Evolutionary conservation across 805 yeast species (phyloP).

Genomic region (Phaffomyces antillensis): DNA sequence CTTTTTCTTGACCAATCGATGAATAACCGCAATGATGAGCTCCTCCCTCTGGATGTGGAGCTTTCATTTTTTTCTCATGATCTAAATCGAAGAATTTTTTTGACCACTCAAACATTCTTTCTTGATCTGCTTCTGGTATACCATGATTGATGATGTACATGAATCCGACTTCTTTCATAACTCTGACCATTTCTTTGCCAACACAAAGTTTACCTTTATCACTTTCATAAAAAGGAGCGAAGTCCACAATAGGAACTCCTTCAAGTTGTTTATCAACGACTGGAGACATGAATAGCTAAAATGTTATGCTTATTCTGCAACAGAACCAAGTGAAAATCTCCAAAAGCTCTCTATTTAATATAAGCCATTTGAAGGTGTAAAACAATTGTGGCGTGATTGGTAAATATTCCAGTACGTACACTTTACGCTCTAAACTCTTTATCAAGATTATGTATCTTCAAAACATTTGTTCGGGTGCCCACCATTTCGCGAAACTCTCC

Average conservation of each 20-base stretch:
- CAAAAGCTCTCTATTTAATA: not conserved
- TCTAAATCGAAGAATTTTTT: conserved; percentile 13
- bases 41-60: conserved; percentile 22
- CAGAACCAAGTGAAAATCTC: not conserved
- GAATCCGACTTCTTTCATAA: conserved; percentile 21
- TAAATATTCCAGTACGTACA: not conserved
- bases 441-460: not conserved
- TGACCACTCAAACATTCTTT: conserved; percentile 20
- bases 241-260: conserved; percentile 24
- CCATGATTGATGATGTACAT: conserved; percentile 22
- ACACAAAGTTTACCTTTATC: conserved; percentile 16
- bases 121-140: conserved; percentile 10
- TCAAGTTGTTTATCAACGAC: not conserved
- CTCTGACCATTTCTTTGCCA: conserved; percentile 22
- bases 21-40: conserved; percentile 25
- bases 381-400: not conserved
- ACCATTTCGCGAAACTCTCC: not conserved
- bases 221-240: conserved; percentile 22
- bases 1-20: conserved; percentile 22
- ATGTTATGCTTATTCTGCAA: not conserved
- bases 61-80: conserved; percentile 13
- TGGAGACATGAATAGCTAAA: not conserved
- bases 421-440: not conserved
- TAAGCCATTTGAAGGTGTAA: not conserved
- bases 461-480: not conserved